Base-by-base conservation (phyloP, 805 yeast species). In the Wickerhamomyces queroliae region DNA sequence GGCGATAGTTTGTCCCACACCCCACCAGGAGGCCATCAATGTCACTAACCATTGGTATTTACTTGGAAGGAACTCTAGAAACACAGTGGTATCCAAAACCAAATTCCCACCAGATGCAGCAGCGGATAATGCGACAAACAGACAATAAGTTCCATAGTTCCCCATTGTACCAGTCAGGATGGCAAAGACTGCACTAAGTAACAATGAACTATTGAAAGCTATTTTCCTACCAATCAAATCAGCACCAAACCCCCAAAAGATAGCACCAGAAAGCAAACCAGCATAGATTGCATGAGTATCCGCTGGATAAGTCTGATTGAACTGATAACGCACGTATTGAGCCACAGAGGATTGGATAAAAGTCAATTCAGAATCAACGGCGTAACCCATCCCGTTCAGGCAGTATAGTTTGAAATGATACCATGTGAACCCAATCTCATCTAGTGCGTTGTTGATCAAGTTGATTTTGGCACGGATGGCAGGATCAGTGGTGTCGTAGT, bases 351-450 rank as follows among this genome's bases (percentile, higher is more conserved):
- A 58, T 44, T 70, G 76, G 38, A 71, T 55, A 56, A 61, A 62
- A 15, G 64, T 70, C 46, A 75, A 58, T 47, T 71, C 72, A 9
- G 77, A 69, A 47, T 75, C 76, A 11, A 67, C 74, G 4, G 70
- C 62, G 42, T 72, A 73, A 22, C 79, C 79, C 51, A 66, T 63
- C 9, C 79, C 79, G 18, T 75, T 74, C 17, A 73, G 48, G 39
- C 62, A 57, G 48, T 73, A 72, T 9, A 69, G 48, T 45, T 69
- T 63, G 27, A 62, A 57, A 41, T 73, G 78, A 43, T 66, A 70
- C 66, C 72, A 66, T 2, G 83, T 76, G 56, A 77, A 75, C 0
- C 83, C 83, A 45, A 77, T 73, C 45, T 77, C 79, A 51, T 77
- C 80, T 33, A 77, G 56, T 7, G 82, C 77, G 41, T 72, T 60